Conservation (phyloP, 2,329 filamentous ascomycete genomes). For the Neonectria neomacrospora region DNA sequence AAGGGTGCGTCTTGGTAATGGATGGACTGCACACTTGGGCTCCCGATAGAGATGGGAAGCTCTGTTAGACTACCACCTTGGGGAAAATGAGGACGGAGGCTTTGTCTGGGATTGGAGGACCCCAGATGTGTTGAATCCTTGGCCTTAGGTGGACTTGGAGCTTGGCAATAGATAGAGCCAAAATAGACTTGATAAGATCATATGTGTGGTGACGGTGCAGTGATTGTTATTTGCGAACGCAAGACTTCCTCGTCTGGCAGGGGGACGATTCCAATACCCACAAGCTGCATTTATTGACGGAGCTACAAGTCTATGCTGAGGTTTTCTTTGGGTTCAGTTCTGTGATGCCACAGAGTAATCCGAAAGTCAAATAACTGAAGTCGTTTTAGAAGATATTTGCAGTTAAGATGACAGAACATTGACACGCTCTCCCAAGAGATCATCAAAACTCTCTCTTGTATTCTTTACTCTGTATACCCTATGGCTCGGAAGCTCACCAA, state of each 20-base stretch:
- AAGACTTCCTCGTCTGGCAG: background rate
- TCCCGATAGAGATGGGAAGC: conserved; percentile 48
- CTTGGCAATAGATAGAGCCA: conserved; percentile 49
- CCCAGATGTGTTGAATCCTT: conserved; percentile 39
- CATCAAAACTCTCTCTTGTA: background rate
- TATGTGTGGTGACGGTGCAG: background rate
- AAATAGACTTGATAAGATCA: conserved; percentile 48
- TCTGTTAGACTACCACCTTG: conserved; percentile 47
- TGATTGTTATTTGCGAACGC: background rate
- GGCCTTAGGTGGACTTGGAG: conserved; percentile 44
- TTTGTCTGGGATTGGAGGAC: conserved; percentile 50
- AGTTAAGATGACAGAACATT: too few relatives aligned
- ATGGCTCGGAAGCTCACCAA: too few relatives aligned
- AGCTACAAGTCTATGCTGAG: background rate
- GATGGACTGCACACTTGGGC: conserved; percentile 48
- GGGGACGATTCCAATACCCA: background rate
- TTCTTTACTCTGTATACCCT: background rate
- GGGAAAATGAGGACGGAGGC: conserved; percentile 40
- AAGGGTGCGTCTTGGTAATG: conserved; percentile 51
- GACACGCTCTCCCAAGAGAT: too few relatives aligned
- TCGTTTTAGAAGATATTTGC: too few relatives aligned
- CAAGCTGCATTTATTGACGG: background rate
- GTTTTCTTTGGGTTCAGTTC: too few relatives aligned
- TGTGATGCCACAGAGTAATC: too few relatives aligned
- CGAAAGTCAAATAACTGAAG: too few relatives aligned